Evolutionary conservation across 495 filamentous ascomycete species (phyloP).

Genomic region (Daldinia loculata): DNA sequence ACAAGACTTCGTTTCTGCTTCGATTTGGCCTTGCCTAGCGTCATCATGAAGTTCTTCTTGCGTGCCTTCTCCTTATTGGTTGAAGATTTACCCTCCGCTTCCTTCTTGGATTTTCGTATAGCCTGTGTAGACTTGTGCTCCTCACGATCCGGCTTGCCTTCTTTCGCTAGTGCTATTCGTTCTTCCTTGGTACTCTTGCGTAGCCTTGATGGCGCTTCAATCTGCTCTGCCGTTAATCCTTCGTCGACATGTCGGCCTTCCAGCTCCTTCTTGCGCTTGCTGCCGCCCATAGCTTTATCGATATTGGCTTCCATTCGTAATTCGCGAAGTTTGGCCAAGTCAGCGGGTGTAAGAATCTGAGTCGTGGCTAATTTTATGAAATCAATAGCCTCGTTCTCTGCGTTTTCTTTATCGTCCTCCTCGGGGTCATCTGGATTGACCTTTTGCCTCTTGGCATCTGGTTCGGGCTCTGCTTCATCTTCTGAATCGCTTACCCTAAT

Average conservation of each 20-base stretch:
- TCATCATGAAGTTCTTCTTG: slow-evolving; percentile 99
- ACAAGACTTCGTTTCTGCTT: slow-evolving; percentile 93
- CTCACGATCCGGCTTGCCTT: slow-evolving; percentile 73
- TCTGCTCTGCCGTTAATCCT: slow-evolving; percentile 83
- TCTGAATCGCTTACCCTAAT: slow-evolving; percentile 89
- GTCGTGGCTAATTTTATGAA: slow-evolving; percentile 81
- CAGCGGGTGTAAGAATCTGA: slow-evolving; percentile 87
- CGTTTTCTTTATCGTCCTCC: slow-evolving; percentile 53
- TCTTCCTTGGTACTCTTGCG: slow-evolving; percentile 83
- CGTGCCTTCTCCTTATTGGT: slow-evolving; percentile 98
- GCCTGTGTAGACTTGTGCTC: slow-evolving; percentile 86
- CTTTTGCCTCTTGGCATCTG: slow-evolving; percentile 69
- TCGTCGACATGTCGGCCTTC: slow-evolving; percentile 77
- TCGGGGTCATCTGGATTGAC: slow-evolving; percentile 47
- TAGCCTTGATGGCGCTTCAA: slow-evolving; percentile 76
- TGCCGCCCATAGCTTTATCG: slow-evolving; percentile 64
- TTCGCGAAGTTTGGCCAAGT: slow-evolving; percentile 90
- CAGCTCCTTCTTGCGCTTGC: slow-evolving; percentile 59
- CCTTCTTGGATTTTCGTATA: slow-evolving; percentile 82
- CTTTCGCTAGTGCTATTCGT: slow-evolving; percentile 77
- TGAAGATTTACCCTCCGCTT: slow-evolving; percentile 86
- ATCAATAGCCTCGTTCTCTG: slow-evolving; percentile 49
- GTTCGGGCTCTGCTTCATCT: slow-evolving; percentile 71
- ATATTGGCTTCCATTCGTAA: slow-evolving; percentile 77
- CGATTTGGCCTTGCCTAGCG: slow-evolving; percentile 87